phyloP scores from a whole-genome alignment of 2,329 filamentous ascomycete species.

The Albifimbria verrucaria region DNA sequence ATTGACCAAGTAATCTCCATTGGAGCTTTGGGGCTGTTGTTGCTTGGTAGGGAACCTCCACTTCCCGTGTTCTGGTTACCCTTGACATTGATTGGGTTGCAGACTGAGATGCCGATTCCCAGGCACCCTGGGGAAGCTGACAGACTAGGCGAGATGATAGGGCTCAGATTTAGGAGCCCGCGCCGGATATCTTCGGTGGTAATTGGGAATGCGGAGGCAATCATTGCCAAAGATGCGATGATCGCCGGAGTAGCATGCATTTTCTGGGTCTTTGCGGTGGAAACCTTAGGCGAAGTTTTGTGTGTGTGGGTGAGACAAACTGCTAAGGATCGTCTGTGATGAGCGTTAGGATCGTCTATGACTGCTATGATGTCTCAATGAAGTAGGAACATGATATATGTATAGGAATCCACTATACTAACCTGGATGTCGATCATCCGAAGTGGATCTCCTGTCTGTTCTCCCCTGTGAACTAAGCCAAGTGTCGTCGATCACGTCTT shows the following conservation, averaged over 20 bases:
- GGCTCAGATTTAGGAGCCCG: not conserved
- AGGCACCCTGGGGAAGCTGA: not conserved
- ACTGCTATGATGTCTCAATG: not conserved
- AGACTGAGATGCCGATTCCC: not conserved
- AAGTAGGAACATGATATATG: not conserved
- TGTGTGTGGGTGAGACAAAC: too few relatives aligned
- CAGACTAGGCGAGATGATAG: not conserved
- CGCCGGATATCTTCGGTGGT: not conserved
- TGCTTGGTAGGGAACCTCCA: not conserved
- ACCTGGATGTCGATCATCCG: not conserved
- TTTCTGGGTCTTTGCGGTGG: not conserved
- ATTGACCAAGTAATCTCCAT: not conserved
- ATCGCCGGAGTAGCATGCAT: not conserved
- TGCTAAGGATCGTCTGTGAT: not conserved
- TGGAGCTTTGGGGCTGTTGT: not conserved
- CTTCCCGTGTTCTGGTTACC: not conserved
- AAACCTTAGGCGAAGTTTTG: too few relatives aligned
- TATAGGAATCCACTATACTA: not conserved
- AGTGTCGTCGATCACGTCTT: not conserved
- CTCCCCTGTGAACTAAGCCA: too few relatives aligned
- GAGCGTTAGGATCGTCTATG: not conserved
- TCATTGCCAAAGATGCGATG: not conserved
- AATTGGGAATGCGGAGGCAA: not conserved
- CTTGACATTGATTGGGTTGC: not conserved
- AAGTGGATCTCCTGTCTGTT: not conserved